Conservation (phyloP, 2,329 filamentous ascomycete species). For the Cryphonectria carpinicola region DNA sequence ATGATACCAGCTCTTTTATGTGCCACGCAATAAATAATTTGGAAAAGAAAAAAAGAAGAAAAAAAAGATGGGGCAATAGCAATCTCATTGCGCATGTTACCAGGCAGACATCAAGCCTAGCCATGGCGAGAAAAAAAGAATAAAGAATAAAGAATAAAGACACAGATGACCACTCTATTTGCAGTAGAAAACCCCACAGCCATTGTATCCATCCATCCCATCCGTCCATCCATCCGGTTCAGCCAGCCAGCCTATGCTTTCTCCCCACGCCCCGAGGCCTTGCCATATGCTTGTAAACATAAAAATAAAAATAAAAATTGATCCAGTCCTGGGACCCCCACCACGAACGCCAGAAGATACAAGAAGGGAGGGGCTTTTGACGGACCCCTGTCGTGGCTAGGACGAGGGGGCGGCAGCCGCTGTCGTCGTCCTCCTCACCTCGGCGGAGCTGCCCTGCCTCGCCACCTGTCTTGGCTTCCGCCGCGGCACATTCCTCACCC, state of each 20-base stretch:
- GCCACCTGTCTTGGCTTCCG: constrained; percentile 17
- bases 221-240: background rate
- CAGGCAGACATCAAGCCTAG: background rate
- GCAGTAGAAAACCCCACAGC: background rate
- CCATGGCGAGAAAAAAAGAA: background rate
- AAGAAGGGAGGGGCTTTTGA: background rate
- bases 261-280: background rate
- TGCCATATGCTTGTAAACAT: background rate
- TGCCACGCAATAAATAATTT: no score
- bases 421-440: constrained; percentile 2
- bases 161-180: background rate
- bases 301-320: background rate
- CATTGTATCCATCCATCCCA: background rate
- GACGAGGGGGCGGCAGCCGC: background rate
- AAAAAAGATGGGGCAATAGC: background rate
- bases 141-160: background rate
- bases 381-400: background rate
- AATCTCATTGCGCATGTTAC: background rate
- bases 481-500: constrained; percentile 53
- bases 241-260: background rate
- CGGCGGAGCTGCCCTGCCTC: constrained; percentile 32
- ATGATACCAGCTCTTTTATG: no score
- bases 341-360: background rate
- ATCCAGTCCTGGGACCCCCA: no score
- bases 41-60: no score